Percentiles rank a stretch among this genome's conserved stretches.
phyloP scores from a whole-genome alignment of 352 stramenopile species.

The Pythium folliculosum region DNA sequence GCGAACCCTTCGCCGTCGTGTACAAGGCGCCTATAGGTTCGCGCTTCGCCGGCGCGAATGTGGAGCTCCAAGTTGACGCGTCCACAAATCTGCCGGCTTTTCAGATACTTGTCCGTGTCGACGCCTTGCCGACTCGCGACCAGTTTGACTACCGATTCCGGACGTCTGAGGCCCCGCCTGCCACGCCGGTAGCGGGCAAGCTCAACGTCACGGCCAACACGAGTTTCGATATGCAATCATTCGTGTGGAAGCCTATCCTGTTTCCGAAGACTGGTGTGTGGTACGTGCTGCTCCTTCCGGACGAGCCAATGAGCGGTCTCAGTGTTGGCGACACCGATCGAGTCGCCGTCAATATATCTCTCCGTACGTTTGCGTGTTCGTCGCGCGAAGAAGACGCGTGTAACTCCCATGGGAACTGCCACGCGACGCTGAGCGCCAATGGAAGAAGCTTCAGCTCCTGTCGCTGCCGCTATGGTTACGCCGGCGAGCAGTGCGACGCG shows the following conservation, averaged over 20 bases:
- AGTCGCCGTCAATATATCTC: conserved; percentile 17
- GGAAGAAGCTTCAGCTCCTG: conserved; percentile 29
- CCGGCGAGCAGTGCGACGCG: conserved; percentile 29
- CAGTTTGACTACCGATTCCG: conserved; percentile 19
- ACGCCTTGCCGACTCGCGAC: conserved; percentile 9
- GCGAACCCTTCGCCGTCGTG: background rate
- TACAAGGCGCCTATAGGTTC: conserved; percentile 8
- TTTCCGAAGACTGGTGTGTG: conserved; percentile 19
- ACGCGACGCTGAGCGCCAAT: conserved; percentile 16
- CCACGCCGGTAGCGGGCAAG: background rate
- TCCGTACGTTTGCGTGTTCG: conserved; percentile 29
- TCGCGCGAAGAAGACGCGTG: conserved; percentile 17
- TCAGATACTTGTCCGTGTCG: conserved; percentile 17
- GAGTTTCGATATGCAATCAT: conserved; percentile 7
- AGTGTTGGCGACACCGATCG: background rate
- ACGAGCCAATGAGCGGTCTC: background rate
- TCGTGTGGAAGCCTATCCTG: conserved; percentile 13
- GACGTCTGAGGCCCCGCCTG: background rate
- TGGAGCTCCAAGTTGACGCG: conserved; percentile 1
- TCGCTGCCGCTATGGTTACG: conserved; percentile 37
- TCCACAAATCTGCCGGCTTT: conserved; percentile 12
- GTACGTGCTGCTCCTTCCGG: conserved; percentile 1
- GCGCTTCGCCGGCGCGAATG: conserved; percentile 1
- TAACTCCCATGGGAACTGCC: conserved; percentile 30
- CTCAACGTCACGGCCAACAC: conserved; percentile 7